These are phyloP conservation scores for Medicago arabica DNA, from an alignment of 306 rosid species.

Conservation along the genomic window DNA sequence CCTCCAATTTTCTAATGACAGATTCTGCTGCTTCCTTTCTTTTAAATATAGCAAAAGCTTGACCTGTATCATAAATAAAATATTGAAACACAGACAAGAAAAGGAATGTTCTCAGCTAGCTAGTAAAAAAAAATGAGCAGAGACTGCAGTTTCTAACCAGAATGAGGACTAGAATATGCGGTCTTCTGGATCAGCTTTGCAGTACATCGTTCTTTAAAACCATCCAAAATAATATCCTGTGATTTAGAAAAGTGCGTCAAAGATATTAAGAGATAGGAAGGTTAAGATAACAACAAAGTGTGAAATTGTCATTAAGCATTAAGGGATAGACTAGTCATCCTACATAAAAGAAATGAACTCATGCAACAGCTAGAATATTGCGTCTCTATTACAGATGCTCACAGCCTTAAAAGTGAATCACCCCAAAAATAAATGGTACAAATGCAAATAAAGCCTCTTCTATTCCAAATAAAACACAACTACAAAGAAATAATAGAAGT, in stretches of 20 bases:
- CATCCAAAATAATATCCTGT: conserved; percentile 74
- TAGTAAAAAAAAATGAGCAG: background rate
- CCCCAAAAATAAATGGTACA: background rate
- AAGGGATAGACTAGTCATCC: background rate
- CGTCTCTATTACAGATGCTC: background rate
- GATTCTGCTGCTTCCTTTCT: conserved; percentile 68
- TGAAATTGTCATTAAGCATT: background rate
- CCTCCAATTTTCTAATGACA: conserved; percentile 59
- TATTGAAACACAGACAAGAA: background rate
- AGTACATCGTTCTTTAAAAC: conserved; percentile 68
- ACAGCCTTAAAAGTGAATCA: background rate
- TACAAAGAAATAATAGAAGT: background rate
- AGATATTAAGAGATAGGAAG: background rate
- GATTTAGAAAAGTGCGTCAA: conserved; percentile 28
- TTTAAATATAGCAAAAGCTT: conserved; percentile 78
- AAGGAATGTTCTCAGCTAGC: background rate
- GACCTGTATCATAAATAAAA: conserved; percentile 62
- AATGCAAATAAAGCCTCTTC: conserved; percentile 20
- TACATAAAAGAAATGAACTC: background rate
- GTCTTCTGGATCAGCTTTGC: conserved; percentile 79
- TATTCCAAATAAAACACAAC: conserved; percentile 24
- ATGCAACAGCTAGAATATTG: background rate
- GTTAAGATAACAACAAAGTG: background rate
- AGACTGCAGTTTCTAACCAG: conserved; percentile 57
- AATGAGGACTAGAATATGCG: conserved; percentile 67